phyloP scores from a whole-genome alignment of 73 alveolate genomes.

The Paramecium pentaurelia region DNA sequence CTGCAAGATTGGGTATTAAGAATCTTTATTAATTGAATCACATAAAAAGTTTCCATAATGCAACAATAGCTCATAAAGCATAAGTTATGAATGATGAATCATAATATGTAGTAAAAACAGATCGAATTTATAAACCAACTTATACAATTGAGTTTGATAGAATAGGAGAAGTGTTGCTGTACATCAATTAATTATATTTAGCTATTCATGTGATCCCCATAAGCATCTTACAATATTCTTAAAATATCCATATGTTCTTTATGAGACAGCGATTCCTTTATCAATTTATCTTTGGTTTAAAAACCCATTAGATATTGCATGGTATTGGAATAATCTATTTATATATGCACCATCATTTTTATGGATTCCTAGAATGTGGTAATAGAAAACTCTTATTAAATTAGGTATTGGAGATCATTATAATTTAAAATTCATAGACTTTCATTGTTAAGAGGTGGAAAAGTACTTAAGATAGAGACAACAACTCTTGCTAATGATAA shows the following conservation, averaged over 20 bases:
- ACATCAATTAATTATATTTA: neutral
- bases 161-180: conserved; percentile 82
- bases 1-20: neutral
- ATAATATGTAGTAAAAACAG: conserved; percentile 62
- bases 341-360: conserved; percentile 66
- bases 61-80: conserved; percentile 19
- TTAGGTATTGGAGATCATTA: conserved; percentile 72
- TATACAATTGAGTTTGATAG: conserved; percentile 86
- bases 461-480: conserved; percentile 72
- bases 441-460: conserved; percentile 84
- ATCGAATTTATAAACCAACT: conserved; percentile 83
- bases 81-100: conserved; percentile 48
- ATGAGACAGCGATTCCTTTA: conserved; percentile 74
- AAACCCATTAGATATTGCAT: conserved; percentile 79
- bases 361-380: conserved; percentile 80
- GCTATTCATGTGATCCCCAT: conserved; percentile 77
- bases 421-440: conserved; percentile 78
- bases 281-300: conserved; percentile 75
- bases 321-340: conserved; percentile 68
- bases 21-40: conserved; percentile 2
- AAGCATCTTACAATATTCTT: conserved; percentile 70
- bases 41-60: conserved; percentile 37
- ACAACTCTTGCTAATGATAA: conserved; percentile 76
- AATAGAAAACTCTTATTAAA: neutral
- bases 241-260: conserved; percentile 82